phyloP scores from a whole-genome alignment of 306 rosid genomes.

The Trichosanthes cucumerina region DNA sequence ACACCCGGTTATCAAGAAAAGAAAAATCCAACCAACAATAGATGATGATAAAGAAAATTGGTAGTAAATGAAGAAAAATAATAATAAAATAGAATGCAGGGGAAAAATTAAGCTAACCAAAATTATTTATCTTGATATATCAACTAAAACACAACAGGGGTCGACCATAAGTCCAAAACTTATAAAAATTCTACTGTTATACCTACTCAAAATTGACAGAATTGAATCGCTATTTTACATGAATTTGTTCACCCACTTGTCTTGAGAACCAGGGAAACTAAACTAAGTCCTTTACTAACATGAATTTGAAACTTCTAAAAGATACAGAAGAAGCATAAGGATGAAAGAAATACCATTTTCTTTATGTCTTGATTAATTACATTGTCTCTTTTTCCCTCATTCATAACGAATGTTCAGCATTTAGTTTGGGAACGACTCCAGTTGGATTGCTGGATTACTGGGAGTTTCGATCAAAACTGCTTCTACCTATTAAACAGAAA shows the following conservation, averaged over 20 bases:
- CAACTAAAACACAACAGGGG: neutral
- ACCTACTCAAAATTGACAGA: neutral
- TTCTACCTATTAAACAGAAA: neutral
- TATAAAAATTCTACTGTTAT: neutral
- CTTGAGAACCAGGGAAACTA: neutral
- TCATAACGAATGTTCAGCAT: neutral
- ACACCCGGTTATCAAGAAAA: no score
- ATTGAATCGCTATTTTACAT: neutral
- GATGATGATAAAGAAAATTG: neutral
- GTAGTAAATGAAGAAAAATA: neutral
- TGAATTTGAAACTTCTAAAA: neutral
- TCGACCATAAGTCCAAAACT: neutral
- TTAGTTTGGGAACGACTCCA: neutral
- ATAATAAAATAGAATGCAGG: neutral
- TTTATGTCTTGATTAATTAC: neutral
- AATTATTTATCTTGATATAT: neutral
- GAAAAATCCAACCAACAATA: neutral
- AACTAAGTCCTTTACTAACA: neutral
- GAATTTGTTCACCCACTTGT: neutral
- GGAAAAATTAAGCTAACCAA: neutral
- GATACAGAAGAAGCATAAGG: neutral
- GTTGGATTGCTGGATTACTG: neutral
- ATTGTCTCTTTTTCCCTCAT: neutral
- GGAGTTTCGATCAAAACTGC: neutral
- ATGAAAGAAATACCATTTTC: neutral